Percentiles rank a stretch among this genome's conserved stretches.
phyloP scores from a whole-genome alignment of 805 yeast species.

The Ogataea pilisensis region DNA sequence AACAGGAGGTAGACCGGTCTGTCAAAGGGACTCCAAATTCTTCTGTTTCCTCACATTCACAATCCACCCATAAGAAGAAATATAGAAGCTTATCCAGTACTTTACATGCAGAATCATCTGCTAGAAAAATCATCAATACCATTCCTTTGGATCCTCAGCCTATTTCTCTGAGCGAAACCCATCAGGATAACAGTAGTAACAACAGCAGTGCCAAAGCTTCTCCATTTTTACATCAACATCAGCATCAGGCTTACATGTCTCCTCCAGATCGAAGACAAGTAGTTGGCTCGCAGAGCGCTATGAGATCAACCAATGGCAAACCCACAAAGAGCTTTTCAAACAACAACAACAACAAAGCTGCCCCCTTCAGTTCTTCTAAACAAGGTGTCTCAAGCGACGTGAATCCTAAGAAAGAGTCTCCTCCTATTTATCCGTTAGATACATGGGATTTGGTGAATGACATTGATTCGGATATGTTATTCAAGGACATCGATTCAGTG shows the following conservation, averaged over 20 bases:
- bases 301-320: not conserved
- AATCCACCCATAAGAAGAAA: conserved; percentile 28
- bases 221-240: conserved; percentile 15
- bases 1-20: conserved; percentile 1
- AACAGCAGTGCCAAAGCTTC: conserved; percentile 16
- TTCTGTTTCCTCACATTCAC: conserved; percentile 17
- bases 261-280: conserved; percentile 12
- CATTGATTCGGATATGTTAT: conserved; percentile 51
- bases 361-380: not conserved
- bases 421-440: conserved; percentile 32
- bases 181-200: conserved; percentile 21
- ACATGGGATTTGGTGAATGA: conserved; percentile 35
- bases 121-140: conserved; percentile 69
- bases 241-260: conserved; percentile 8
- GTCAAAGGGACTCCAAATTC: conserved; percentile 20
- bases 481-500: conserved; percentile 83
- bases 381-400: conserved; percentile 2
- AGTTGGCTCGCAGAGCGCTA: not conserved
- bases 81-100: conserved; percentile 50
- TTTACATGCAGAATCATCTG: conserved; percentile 64
- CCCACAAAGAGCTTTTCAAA: too few species aligned
- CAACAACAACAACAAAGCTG: too few species aligned
- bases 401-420: conserved; percentile 1
- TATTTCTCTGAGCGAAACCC: conserved; percentile 37
- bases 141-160: conserved; percentile 85